Evolutionary conservation across 306 rosid genomes (phyloP), one percentile per base, ranked within the genome.

Genomic region (Dalbergia oliveri): DNA sequence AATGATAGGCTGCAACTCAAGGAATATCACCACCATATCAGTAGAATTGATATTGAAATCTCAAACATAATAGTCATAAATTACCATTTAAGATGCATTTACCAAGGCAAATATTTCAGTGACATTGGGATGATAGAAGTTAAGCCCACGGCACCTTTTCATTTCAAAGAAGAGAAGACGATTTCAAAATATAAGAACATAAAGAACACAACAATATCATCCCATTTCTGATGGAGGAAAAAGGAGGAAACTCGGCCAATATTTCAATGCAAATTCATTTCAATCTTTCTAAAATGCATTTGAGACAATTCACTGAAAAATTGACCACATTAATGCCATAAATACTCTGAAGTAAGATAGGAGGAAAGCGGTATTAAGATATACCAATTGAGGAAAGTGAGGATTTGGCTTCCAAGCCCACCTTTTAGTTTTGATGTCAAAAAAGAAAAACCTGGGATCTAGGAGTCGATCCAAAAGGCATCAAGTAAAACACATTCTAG

Each of bases 1-100:
- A 75, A 45, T 45, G 57, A 45, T 44, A 43, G 84, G 85, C 99
- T 93, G 89, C 87, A 87, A 89, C 79, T 34, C 63, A 86, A 66
- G 57, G 41, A 82, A 76, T 23, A 66, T 39, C 61, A 37, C 65
- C 51, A 79, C 66, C 51, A 64, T 51, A 66, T 60, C 63, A 59
- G 33, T 45, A n/a, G 39, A 16, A 79, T 50, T 41, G 9, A 50
- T n/a, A 23, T 37, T 63, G 35, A 70, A 56, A 73, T 7, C 0
- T 21, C 13, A 47, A 51, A 47, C 76, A 11, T 33, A 67, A 56
- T 9, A 7, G 64, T 33, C 68, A 45, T 57, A 50, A 50, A 15
- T 44, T 47, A 35, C 16, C 73, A 68, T 34, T 53, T 12, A 69
- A 41, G 53, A 69, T 49, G 67, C 78, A 61, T 60, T 47, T 23